Percentiles rank a stretch among this genome's conserved stretches.
These are phyloP conservation scores for Alectoria sarmentosa DNA, from an alignment of 495 filamentous ascomycete species.

Conservation along the genomic window DNA sequence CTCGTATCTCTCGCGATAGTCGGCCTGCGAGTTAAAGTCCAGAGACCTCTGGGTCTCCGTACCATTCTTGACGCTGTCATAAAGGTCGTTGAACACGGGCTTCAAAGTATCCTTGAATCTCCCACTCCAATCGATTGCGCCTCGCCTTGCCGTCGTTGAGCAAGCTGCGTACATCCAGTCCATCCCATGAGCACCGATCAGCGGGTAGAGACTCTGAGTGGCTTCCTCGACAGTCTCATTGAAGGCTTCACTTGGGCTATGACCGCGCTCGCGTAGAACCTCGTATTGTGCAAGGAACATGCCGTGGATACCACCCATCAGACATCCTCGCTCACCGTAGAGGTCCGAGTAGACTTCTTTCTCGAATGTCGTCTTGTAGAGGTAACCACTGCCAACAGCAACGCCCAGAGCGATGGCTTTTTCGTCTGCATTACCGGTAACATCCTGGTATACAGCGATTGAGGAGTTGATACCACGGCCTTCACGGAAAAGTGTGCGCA, in stretches of 20 bases:
- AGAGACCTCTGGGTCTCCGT: slow-evolving; percentile 88
- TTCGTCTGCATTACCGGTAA: slow-evolving; percentile 96
- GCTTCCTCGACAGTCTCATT: slow-evolving; percentile 99
- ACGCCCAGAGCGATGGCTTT: slow-evolving; percentile 96
- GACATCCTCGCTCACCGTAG: slow-evolving; percentile 98
- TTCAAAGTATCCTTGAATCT: slow-evolving; percentile 94
- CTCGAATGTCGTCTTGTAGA: slow-evolving; percentile 98
- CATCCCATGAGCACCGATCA: slow-evolving; percentile 96
- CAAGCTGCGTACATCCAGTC: slow-evolving; percentile 99
- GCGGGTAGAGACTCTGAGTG: slow-evolving; percentile 92
- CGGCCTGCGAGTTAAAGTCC: slow-evolving; percentile 87
- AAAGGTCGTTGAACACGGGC: slow-evolving; percentile 95
- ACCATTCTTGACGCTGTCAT: slow-evolving; percentile 82
- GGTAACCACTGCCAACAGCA: slow-evolving; percentile 91
- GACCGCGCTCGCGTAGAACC: slow-evolving; percentile 96
- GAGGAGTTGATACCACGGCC: slow-evolving; percentile 99
- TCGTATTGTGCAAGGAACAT: slow-evolving; percentile 99
- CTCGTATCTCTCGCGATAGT: slow-evolving; percentile 96
- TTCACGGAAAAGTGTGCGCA: slow-evolving; percentile 94
- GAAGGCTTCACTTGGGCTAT: slow-evolving; percentile 97
- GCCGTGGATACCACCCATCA: slow-evolving; percentile 99
- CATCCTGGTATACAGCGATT: slow-evolving; percentile 96
- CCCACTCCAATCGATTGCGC: slow-evolving; percentile 96
- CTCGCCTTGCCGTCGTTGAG: slow-evolving; percentile 96
- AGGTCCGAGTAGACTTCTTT: slow-evolving; percentile 99